These are phyloP conservation scores for Selaginella moellendorffii DNA, from an alignment of 75 land plant species.

Conservation along the genomic window DNA sequence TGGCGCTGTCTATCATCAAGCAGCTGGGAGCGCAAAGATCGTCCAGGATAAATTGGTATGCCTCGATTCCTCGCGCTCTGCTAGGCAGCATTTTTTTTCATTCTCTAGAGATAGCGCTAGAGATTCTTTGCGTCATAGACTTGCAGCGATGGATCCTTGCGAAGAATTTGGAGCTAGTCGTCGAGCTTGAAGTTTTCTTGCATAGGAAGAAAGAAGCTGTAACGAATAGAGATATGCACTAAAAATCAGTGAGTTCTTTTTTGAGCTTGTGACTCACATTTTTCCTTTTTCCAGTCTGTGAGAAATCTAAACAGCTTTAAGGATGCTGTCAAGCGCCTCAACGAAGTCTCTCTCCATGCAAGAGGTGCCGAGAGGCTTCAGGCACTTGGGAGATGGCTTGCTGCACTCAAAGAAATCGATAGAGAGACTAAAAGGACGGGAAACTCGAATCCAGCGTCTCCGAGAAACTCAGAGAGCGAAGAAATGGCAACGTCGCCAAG, in stretches of 20 bases:
- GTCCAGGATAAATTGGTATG: slow-evolving; percentile 66
- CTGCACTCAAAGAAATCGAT: slow-evolving; percentile 49
- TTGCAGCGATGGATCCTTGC: too few relatives aligned
- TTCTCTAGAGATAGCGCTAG: too few relatives aligned
- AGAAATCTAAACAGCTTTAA: slow-evolving; percentile 43
- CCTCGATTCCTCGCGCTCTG: not conserved
- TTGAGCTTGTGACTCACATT: too few relatives aligned
- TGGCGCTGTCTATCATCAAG: slow-evolving; percentile 61
- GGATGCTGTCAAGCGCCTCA: slow-evolving; percentile 46
- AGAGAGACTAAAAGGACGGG: slow-evolving; percentile 15
- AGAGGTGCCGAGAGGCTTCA: slow-evolving; percentile 57
- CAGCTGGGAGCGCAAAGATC: slow-evolving; percentile 60
- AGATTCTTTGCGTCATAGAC: too few relatives aligned
- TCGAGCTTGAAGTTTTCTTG: too few relatives aligned
- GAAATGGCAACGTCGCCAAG: not conserved
- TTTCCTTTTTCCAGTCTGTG: slow-evolving; percentile 20
- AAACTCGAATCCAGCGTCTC: not conserved
- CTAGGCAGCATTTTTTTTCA: too few relatives aligned
- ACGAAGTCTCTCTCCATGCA: slow-evolving; percentile 55
- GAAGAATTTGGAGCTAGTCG: too few relatives aligned
- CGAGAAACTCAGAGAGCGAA: not conserved
- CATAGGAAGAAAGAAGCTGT: too few relatives aligned
- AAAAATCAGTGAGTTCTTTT: too few relatives aligned
- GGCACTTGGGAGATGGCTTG: slow-evolving; percentile 61
- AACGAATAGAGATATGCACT: too few relatives aligned